phyloP scores from a whole-genome alignment of 2,329 filamentous ascomycete genomes.

The Scedosporium boydii region DNA sequence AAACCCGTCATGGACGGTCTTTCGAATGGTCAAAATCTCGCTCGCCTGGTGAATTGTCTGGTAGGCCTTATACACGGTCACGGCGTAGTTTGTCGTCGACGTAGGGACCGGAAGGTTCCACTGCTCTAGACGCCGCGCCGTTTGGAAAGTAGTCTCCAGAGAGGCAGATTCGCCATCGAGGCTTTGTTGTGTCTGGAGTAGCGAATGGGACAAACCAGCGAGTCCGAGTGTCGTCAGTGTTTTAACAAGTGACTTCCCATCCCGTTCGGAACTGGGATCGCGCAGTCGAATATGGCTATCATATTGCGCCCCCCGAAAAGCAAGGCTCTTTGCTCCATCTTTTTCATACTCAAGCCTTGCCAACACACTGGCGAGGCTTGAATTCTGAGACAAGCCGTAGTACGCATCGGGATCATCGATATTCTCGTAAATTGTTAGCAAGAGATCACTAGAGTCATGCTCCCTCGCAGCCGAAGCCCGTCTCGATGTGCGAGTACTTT shows the following conservation, averaged over 20 bases:
- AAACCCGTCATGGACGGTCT: slow-evolving; percentile 55
- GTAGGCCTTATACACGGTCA: slow-evolving; percentile 69
- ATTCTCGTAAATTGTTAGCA: slow-evolving; percentile 78
- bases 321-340: slow-evolving; percentile 75
- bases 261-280: slow-evolving; percentile 43
- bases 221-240: slow-evolving; percentile 75
- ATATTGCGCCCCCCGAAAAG: slow-evolving; percentile 84
- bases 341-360: slow-evolving; percentile 81
- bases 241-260: slow-evolving; percentile 62
- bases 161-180: slow-evolving; percentile 47
- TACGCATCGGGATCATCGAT: slow-evolving; percentile 95
- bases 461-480: slow-evolving; percentile 52
- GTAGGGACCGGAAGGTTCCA: slow-evolving; percentile 81
- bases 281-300: slow-evolving; percentile 68
- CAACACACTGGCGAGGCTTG: slow-evolving; percentile 68
- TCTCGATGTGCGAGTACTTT: slow-evolving; percentile 47
- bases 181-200: slow-evolving; percentile 60
- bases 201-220: slow-evolving; percentile 72
- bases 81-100: slow-evolving; percentile 50
- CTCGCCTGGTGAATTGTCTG: slow-evolving; percentile 65
- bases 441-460: slow-evolving; percentile 51
- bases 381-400: slow-evolving; percentile 76
- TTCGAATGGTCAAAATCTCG: slow-evolving; percentile 41
- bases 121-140: slow-evolving; percentile 73
- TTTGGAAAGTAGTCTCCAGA: slow-evolving; percentile 65